Evolutionary conservation across 257 asterid species (phyloP), one percentile per base, ranked within the genome.

Genomic region (Solanum microdontum): DNA sequence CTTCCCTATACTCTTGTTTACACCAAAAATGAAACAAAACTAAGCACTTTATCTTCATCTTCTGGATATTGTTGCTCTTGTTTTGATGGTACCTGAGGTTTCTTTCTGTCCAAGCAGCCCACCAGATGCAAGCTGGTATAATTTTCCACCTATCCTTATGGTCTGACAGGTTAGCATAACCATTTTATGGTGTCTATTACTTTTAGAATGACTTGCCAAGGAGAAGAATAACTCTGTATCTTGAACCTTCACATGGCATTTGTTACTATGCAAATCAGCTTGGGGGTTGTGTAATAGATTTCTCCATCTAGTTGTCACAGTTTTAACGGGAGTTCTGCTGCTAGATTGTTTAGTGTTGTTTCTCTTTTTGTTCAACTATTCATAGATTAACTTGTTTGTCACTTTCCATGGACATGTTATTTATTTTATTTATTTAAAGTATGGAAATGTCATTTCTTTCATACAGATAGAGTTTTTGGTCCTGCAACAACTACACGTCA

Each of bases 401-500:
- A 80, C 40, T 80, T 80, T 45, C 39, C 28, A 28, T 17, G 85
- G 70, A 30, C 70, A 48, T 48, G 26, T 17, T 26, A 11, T 17
- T 48, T 48, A 13, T 30, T 48, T 11, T 82, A 32, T 30, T 48
- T 48, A 30, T 19, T 82, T 0, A 32, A 82, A 17, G 32, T 28
- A 28, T 86, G 40, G 32, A 39, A 55, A 43, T 87, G 36, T 8
- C 28, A 40, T 68, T 68, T 72, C 48, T 51, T 85, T 40, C 69
- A 36, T 70, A 68, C 95, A 96, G 98, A 96, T 87, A 93, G 88
- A 90, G 98, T 96, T 88, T 96, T 96, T 94, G 98, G 98, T 86
- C 98, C 99, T n/a, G 96, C 97, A 62, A 96, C 99, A 87, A 96
- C 98, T 86, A 96, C 99, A 86, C 95, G 94, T 85, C 94, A 94